Evolutionary conservation across 2,329 filamentous ascomycete species (phyloP).

Genomic region (Metarhizium brunneum): DNA sequence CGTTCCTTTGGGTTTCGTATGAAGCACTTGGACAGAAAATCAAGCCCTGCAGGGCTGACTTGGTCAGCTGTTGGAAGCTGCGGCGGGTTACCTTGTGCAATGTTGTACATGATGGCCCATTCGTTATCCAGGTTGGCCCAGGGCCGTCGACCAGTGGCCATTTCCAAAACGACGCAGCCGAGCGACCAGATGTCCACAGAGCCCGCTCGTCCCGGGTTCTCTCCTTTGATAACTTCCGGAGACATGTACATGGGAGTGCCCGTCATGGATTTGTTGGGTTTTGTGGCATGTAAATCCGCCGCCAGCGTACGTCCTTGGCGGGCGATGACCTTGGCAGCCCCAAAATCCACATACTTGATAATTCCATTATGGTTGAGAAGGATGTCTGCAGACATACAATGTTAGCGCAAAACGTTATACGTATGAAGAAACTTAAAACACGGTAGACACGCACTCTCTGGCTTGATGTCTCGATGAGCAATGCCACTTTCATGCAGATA

Average conservation of each 20-base stretch:
- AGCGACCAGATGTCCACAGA: conserved; percentile 94
- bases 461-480: conserved; percentile 95
- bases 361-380: conserved; percentile 95
- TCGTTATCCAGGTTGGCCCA: conserved; percentile 98
- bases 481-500: conserved; percentile 90
- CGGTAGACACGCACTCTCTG: conserved; percentile 65
- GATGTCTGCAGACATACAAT: conserved; percentile 51
- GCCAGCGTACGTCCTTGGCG: conserved; percentile 83
- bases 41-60: conserved; percentile 72
- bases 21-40: conserved; percentile 85
- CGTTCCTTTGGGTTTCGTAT: conserved; percentile 70
- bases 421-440: background rate
- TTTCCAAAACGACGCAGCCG: conserved; percentile 92
- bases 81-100: conserved; percentile 90
- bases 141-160: conserved; percentile 88
- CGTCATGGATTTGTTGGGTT: conserved; percentile 83
- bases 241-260: conserved; percentile 99
- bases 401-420: conserved; percentile 9
- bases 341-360: conserved; percentile 98
- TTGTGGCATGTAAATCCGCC: conserved; percentile 44
- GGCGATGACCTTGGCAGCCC: conserved; percentile 93
- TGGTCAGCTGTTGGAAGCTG: conserved; percentile 75
- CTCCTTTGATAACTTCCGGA: conserved; percentile 92
- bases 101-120: conserved; percentile 99
- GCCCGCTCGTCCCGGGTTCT: conserved; percentile 69